A percentile compares a stretch with the other conserved stretches of the same genome.
phyloP scores from a whole-genome alignment of 306 rosid species.

The Alnus rubra region DNA sequence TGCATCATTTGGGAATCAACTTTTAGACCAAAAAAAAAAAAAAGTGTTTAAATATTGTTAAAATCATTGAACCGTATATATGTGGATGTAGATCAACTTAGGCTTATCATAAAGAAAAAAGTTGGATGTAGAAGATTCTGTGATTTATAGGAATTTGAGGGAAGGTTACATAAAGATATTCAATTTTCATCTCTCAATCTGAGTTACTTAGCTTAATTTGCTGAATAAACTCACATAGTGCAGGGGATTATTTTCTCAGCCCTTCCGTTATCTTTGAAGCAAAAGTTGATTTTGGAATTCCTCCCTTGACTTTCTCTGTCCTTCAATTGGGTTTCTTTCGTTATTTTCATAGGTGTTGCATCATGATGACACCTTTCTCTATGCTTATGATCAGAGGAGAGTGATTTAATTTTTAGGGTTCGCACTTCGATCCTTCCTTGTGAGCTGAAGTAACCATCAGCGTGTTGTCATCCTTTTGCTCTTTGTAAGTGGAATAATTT shows the following conservation, averaged over 20 bases:
- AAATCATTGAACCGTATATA: neutral
- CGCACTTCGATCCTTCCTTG: slow-evolving; percentile 2
- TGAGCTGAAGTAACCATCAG: slow-evolving; percentile 1
- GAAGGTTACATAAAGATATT: neutral
- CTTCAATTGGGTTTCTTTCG: neutral
- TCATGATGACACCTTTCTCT: neutral
- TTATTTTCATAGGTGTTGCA: neutral
- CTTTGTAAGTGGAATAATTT: slow-evolving; percentile 16
- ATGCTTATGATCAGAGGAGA: neutral
- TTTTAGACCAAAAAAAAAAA: too few species aligned
- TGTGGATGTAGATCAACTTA: neutral
- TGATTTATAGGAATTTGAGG: neutral
- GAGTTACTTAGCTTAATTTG: neutral
- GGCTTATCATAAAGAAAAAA: neutral
- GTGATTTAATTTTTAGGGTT: neutral
- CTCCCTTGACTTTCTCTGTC: neutral
- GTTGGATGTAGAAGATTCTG: neutral
- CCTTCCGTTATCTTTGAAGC: neutral
- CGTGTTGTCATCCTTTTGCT: slow-evolving; percentile 22
- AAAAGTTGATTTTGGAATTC: neutral
- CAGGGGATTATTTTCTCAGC: neutral
- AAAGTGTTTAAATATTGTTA: too few species aligned
- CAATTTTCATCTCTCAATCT: neutral
- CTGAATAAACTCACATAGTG: neutral
- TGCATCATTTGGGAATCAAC: too few species aligned